Base-by-base conservation (phyloP, 805 yeast genomes). In the Pichia rugopelliculosa region DNA sequence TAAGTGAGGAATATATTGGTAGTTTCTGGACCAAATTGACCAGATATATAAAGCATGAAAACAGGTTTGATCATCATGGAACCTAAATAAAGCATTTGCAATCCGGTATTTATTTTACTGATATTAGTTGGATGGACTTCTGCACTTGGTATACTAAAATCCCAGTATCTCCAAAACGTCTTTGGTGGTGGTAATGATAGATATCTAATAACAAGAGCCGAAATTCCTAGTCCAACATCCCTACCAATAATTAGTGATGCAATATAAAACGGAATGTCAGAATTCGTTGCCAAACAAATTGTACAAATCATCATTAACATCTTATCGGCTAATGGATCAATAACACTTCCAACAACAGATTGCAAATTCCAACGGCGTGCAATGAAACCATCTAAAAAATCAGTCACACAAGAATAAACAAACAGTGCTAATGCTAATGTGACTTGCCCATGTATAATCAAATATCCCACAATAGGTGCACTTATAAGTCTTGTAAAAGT, bases 241-340 rank as follows among this genome's bases (percentile, higher is more conserved):
- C 97, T 75, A 0, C 97, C 97, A 18, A 93, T 70, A 24, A 93
- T 88, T 18, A 88, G 55, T 0, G 68, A 61, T 0, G 91, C 95
- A 21, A 78, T 71, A 60, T 74, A 77, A 34, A 76, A 58, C 0
- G 99, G 98, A 58, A 93, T 83, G 18, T 76, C 71, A 43, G 80
- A 74, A 12, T 82, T 69, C 55, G 81, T 75, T 0, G 91, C 80
- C 48, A 93, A 67, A 45, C 95, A 80, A 0, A 82, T 72, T 0
- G 98, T 90, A 44, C 95, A 79, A 0, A 86, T 79, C 20, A 91
- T 75, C 96, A 93, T 89, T 41, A 93, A 71, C 15, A 85, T 71
- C 62, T 93, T 93, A 62, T 93, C 99, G 0, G 99, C 99, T 68
- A 88, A 73, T 0, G 99, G 99, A 59, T 93, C 99, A 30, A 95